Evolutionary conservation across 2,329 filamentous ascomycete genomes (phyloP).

Genomic region (Chaetomiaceae sp.): DNA sequence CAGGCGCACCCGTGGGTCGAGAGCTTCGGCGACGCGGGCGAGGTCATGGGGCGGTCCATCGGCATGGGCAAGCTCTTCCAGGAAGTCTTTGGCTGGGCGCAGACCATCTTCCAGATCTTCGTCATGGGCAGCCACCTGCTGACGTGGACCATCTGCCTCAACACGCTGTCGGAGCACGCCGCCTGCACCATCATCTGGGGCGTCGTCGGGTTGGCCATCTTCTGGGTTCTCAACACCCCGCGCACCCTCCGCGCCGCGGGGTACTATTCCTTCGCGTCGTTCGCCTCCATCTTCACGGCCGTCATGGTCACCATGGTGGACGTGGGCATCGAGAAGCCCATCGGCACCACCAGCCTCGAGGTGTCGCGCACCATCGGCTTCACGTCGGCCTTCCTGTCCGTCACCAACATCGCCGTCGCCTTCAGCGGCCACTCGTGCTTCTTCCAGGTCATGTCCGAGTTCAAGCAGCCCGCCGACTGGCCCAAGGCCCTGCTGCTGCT

Average conservation of each 20-base stretch:
- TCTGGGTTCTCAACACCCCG: conserved; percentile 55
- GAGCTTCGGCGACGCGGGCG: conserved; percentile 62
- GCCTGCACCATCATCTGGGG: conserved; percentile 62
- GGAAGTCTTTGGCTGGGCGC: conserved; percentile 55
- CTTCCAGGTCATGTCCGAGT: conserved; percentile 44
- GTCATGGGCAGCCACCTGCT: conserved; percentile 67
- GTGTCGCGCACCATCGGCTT: conserved; percentile 40
- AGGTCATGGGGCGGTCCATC: conserved; percentile 46
- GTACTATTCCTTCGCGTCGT: conserved; percentile 55
- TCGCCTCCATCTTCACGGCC: conserved; percentile 55
- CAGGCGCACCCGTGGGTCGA: conserved; percentile 63
- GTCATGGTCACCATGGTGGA: conserved; percentile 62
- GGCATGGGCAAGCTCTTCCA: conserved; percentile 50
- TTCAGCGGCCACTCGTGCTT: conserved; percentile 20
- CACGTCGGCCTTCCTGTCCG: conserved; percentile 30
- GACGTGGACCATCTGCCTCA: conserved; percentile 63
- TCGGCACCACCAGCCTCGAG: conserved; percentile 34
- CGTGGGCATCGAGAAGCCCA: conserved; percentile 46
- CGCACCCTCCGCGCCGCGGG: conserved; percentile 60
- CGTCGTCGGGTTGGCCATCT: conserved; percentile 54
- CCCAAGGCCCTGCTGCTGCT: conserved; percentile 42
- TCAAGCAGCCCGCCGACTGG: conserved; percentile 50
- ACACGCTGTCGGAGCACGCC: conserved; percentile 55
- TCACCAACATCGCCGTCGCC: conserved; percentile 19
- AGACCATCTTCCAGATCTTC: conserved; percentile 61